Base-by-base conservation (phyloP, 2,329 filamentous ascomycete genomes). In the Phaeomoniella chlamydospora region DNA sequence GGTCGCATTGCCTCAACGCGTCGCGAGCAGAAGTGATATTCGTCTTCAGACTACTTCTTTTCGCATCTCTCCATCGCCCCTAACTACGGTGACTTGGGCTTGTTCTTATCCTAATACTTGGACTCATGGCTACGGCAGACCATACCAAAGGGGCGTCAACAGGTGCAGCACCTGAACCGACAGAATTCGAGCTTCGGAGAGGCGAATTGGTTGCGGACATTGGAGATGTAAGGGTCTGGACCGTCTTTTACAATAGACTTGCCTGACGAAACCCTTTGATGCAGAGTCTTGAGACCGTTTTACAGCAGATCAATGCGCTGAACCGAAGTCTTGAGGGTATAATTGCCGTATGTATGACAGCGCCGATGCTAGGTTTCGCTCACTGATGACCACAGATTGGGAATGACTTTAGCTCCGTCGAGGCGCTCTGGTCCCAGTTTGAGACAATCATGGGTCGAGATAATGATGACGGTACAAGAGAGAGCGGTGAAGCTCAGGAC, bases 381-480 rank as follows among this genome's bases (percentile, higher is more conserved):
- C 9, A 32, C 30, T 9, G 15, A 9, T 32, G 30, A n/a, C 9
- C 37, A 15, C 37, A 84, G 77, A 78, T 98, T 36, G 90, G 90
- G 26, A 94, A 94, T 58, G 90, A 98, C 52, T 94, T 98, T 60
- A 79, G 82, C n/a, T 87, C 85, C 3, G 90, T 98, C 31, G 90
- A 98, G 58, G 86, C 85, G 18, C 70, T 98, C 12, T 98, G 90
- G 90, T 92, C 83, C 29, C 85, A 93, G 51, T 96, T 98, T 52
- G 90, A 98, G 62, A 82, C 79, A 46, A 87, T 96, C 48, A 96
- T 94, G 87, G 83, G 74, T 5, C 83, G 80, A 50, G 71, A 80
- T 38, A 59, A 62, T 10, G 55, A 58, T 19, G 57, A 56, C 36
- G 49, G 15, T 12, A 54, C 17, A 50, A 49, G 34, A 39, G 31